phyloP scores from a whole-genome alignment of 2,329 filamentous ascomycete species.

The Colletotrichum lini region DNA sequence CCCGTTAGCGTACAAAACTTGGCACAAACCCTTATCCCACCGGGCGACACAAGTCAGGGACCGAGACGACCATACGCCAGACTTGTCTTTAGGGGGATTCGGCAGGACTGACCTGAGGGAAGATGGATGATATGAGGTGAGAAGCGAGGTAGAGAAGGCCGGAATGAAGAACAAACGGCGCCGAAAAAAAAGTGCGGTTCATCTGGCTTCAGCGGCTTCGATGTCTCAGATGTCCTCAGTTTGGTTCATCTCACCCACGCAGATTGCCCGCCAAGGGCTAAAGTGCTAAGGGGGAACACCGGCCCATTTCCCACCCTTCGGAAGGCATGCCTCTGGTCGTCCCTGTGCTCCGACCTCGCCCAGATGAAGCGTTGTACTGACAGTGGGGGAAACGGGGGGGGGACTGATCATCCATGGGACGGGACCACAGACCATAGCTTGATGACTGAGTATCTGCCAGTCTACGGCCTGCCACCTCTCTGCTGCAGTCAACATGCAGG shows the following conservation, averaged over 20 bases:
- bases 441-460: neutral
- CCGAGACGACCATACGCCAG: neutral
- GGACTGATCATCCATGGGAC: conserved; percentile 5
- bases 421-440: conserved; percentile 34
- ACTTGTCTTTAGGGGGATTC: conserved; percentile 20
- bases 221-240: conserved; percentile 27
- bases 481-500: conserved; percentile 23
- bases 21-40: neutral
- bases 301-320: conserved; percentile 16
- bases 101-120: conserved; percentile 29
- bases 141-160: conserved; percentile 9
- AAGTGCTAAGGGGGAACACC: neutral
- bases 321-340: conserved; percentile 30
- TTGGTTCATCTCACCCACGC: neutral
- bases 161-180: conserved; percentile 9
- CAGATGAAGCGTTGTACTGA: conserved; percentile 37
- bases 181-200: conserved; percentile 8
- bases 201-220: conserved; percentile 22
- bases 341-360: conserved; percentile 28
- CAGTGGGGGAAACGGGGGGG: neutral
- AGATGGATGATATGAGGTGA: neutral
- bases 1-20: neutral
- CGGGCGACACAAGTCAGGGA: conserved; percentile 20
- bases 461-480: neutral
- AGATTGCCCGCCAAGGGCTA: neutral